Base-by-base conservation (phyloP, 805 yeast species). In the Scheffersomyces spartinae region DNA sequence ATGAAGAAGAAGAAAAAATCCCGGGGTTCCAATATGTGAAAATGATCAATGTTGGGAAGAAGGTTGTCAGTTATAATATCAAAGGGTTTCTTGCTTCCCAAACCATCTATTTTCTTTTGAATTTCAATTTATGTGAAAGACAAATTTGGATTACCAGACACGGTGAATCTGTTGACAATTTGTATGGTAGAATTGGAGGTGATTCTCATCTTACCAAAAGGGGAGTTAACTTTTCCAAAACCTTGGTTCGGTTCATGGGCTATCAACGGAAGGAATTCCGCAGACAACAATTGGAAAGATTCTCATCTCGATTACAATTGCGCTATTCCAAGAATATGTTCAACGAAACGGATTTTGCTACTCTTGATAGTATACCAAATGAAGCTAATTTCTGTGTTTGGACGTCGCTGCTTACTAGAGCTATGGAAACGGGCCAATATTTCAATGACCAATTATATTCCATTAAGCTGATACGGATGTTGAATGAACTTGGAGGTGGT, bases 91-190 rank as follows among this genome's bases (percentile, higher is more conserved):
- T 88, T 27, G 88, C 95, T 0, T 85, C 95, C 3, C 97, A 91
- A 45, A 81, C 95, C 1, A 82, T 86, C 18, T 88, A 84, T 46
- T 91, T 84, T 57, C 57, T 88, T 35, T 62, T 88, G 34, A 84
- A 84, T 42, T 88, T 88, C 68, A 88, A 91, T 46, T 61, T 88
- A 21, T 69, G 78, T 30, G 91, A 82, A 46, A 67, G 96, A 33
- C 94, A 86, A 47, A 85, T 88, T 26, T 88, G 95, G 85, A 79
- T 88, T 34, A 77, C 96, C 1, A 70, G 98, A 33, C 95, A 86
- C 43, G 98, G 98, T 26, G 97, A 88, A 53, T 74, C 86, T 36
- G 66, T 68, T 17, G 95, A 85, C 45, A 88, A 88, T 46, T 76
- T 83, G 11, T 43, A 56, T 26, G 98, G 98, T 4, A 63, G 72